Evolutionary conservation across 2,329 filamentous ascomycete species (phyloP), one percentile per base, ranked within the genome.

Genomic region (Dactylellina leptospora): DNA sequence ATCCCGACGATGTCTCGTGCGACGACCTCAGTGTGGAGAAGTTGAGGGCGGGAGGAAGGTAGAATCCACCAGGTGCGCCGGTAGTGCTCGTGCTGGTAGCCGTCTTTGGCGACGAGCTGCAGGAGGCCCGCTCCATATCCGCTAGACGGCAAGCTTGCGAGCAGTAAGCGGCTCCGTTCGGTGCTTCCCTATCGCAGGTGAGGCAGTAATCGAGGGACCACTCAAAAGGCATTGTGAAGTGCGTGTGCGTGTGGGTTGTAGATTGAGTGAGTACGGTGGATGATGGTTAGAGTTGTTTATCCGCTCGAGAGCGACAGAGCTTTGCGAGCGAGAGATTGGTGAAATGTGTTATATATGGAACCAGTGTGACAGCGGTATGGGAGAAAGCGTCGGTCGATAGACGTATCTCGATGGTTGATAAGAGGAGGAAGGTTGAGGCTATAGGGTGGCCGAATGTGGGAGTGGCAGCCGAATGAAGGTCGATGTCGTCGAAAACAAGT

Each of bases 131-230:
- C 81, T 96, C 92, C 77, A 93, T 88, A 81, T 96, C 93, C 75
- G 91, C 90, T 45, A 97, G 84, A 75, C 92, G 87, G 85, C 93
- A 97, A 27, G 90, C 87, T 82, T 97, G 66, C 16, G 66, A 71
- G 45, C 66, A 71, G 59, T 71, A 71, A n/a, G 66, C 66, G 44
- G 66, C 66, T 56, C 66, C 66, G 58, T 71, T 71, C 33, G 66
- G 66, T 51, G 66, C 66, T 59, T 71, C 66, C 56, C 66, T 62
- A 82, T 97, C 93, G 84, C 93, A 97, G 83, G 90, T 88, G 77
- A 97, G 87, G 85, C 93, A 97, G 86, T 92, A 96, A 81, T 96
- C 89, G 80, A 90, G 91, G 77, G 90, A 90, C 92, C 93, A 96
- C 45, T 71, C 66, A 36, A 71, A 71, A 56, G 66, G 66, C 66